Conservation (phyloP, 331 rosid species). For the Acacia concinna region DNA sequence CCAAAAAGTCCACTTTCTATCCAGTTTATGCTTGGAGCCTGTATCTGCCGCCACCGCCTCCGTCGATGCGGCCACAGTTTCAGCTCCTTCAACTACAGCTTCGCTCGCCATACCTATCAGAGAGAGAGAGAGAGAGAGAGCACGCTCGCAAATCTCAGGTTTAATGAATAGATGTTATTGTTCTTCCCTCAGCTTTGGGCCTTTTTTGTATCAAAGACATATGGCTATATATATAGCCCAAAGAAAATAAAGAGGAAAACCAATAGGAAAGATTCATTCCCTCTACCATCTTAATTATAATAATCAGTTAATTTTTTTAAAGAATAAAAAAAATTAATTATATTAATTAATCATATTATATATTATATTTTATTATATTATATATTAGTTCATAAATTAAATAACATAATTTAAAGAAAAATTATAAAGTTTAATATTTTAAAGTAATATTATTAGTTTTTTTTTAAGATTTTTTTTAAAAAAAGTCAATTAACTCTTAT, state of each 20-base stretch:
- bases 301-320: too few relatives aligned
- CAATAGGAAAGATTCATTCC: not conserved
- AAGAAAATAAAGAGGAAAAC: not conserved
- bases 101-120: slow-evolving; percentile 62
- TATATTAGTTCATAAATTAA: too few relatives aligned
- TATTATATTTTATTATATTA: too few relatives aligned
- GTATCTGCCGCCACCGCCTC: slow-evolving; percentile 25
- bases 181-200: not conserved
- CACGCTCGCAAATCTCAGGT: not conserved
- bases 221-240: not conserved
- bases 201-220: not conserved
- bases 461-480: too few relatives aligned
- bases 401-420: too few relatives aligned
- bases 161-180: not conserved
- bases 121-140: not conserved
- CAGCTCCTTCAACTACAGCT: slow-evolving; percentile 36
- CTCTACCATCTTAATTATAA: too few relatives aligned
- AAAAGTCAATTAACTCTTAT: too few relatives aligned
- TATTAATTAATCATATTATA: too few relatives aligned
- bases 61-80: not conserved
- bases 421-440: too few relatives aligned
- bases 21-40: slow-evolving; percentile 55
- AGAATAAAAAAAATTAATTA: too few relatives aligned
- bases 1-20: slow-evolving; percentile 96
- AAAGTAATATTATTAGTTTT: too few relatives aligned